A percentile compares a stretch with the other conserved stretches of the same genome.
These are phyloP conservation scores for Aurantiochytrium sp. DNA, from an alignment of 108 stramenopile species.

Conservation along the genomic window DNA sequence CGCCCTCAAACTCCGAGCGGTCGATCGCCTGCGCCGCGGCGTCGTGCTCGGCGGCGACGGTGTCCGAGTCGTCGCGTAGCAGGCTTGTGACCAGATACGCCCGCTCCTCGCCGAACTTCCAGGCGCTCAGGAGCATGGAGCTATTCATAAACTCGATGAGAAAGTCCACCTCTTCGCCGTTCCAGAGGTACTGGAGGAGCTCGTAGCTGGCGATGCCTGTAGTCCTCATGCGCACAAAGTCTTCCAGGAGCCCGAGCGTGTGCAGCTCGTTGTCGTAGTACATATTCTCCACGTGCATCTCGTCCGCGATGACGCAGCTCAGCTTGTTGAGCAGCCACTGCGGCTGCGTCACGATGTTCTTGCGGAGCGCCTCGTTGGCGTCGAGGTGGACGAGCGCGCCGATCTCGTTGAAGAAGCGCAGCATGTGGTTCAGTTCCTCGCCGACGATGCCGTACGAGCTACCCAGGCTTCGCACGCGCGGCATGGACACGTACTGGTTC, in stretches of 20 bases:
- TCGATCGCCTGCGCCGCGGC: neutral
- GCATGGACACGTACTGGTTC: neutral
- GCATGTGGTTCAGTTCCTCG: neutral
- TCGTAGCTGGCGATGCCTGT: neutral
- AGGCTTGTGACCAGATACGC: neutral
- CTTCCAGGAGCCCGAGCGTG: neutral
- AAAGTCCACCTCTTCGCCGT: neutral
- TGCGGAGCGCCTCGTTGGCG: neutral
- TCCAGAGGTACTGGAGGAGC: neutral
- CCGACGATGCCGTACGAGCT: neutral
- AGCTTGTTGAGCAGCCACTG: conserved; percentile 13
- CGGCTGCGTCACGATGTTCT: neutral
- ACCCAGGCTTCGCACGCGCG: neutral
- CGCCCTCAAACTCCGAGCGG: neutral
- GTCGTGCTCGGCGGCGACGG: neutral
- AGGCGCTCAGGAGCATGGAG: neutral
- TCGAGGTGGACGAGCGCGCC: conserved; percentile 3
- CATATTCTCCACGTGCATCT: neutral
- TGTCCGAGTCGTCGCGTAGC: neutral
- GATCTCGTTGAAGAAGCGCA: neutral
- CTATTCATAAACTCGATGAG: neutral
- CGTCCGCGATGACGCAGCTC: neutral
- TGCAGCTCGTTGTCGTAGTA: conserved; percentile 16
- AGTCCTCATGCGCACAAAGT: neutral
- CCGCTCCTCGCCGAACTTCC: neutral